Evolutionary conservation across 2,329 filamentous ascomycete species (phyloP).

Genomic region (Pestalotiopsis sp.): DNA sequence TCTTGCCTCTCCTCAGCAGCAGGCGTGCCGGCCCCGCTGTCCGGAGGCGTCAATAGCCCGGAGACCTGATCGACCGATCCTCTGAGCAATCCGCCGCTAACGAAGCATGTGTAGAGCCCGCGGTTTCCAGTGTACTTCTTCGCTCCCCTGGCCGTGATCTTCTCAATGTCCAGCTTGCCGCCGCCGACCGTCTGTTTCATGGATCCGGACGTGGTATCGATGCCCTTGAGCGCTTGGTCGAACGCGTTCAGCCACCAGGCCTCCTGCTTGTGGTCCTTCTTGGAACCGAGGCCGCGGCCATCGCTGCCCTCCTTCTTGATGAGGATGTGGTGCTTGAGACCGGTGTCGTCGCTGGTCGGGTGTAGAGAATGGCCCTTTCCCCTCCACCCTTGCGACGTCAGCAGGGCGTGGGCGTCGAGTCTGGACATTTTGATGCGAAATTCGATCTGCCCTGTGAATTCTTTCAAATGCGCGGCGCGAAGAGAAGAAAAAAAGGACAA

Average conservation of each 20-base stretch:
- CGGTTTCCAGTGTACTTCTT: conserved; percentile 62
- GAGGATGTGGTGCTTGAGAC: conserved; percentile 81
- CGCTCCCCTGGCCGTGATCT: conserved; percentile 52
- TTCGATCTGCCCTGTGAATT: not conserved
- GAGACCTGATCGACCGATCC: conserved; percentile 61
- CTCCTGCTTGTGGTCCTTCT: conserved; percentile 68
- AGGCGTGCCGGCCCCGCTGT: conserved; percentile 31
- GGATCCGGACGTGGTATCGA: conserved; percentile 64
- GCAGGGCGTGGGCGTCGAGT: conserved; percentile 85
- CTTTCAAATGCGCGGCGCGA: not conserved
- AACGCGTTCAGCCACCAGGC: conserved; percentile 98
- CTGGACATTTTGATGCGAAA: not conserved
- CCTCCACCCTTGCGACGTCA: conserved; percentile 87
- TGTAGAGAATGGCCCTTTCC: conserved; percentile 89
- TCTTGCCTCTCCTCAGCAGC: conserved; percentile 32
- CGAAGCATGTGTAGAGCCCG: conserved; percentile 82
- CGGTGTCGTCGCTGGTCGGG: conserved; percentile 69
- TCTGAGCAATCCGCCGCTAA: conserved; percentile 75
- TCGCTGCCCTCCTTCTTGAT: conserved; percentile 77
- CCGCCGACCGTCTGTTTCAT: conserved; percentile 58
- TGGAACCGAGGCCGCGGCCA: conserved; percentile 79
- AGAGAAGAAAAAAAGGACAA: not conserved
- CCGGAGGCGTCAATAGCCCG: conserved; percentile 32
- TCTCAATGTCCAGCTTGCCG: conserved; percentile 52
- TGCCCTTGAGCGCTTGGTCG: conserved; percentile 82